Percentiles rank a stretch among this genome's conserved stretches.
These are phyloP conservation scores for Didymella exigua DNA, from an alignment of 2,329 filamentous ascomycete genomes.

Conservation along the genomic window DNA sequence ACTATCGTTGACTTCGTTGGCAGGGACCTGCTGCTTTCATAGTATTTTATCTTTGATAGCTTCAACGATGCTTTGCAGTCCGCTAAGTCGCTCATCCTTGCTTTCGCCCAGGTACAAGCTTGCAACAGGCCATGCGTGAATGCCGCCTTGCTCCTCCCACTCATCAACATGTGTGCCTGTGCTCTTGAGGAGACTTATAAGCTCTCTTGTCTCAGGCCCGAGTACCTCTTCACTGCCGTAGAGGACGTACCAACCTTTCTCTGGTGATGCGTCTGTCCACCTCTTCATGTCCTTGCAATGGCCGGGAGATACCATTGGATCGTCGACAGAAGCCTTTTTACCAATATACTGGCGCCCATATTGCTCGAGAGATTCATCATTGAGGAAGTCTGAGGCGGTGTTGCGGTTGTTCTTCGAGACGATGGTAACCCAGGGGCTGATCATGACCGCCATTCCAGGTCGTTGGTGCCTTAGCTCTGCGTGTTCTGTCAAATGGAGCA, in stretches of 20 bases:
- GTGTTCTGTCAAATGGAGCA: constrained; percentile 68
- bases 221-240: constrained; percentile 82
- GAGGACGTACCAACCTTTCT: constrained; percentile 69
- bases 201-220: constrained; percentile 68
- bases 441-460: constrained; percentile 70
- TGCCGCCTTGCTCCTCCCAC: constrained; percentile 67
- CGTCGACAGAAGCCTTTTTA: constrained; percentile 54
- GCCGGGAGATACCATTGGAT: constrained; percentile 72
- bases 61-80: constrained; percentile 54
- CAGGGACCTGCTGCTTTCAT: background rate
- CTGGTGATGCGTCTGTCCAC: constrained; percentile 71
- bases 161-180: constrained; percentile 61
- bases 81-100: constrained; percentile 54
- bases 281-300: constrained; percentile 67
- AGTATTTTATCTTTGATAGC: constrained; percentile 39
- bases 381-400: constrained; percentile 76
- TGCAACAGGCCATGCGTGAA: constrained; percentile 85
- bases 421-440: constrained; percentile 82
- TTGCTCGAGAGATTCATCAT: constrained; percentile 66
- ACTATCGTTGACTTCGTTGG: background rate
- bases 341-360: constrained; percentile 75
- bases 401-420: constrained; percentile 70
- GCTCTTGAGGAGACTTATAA: constrained; percentile 62
- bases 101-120: constrained; percentile 60
- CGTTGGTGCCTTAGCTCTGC: constrained; percentile 51